These are phyloP conservation scores for Clonostachys rhizophaga DNA, from an alignment of 2,329 filamentous ascomycete species.

Conservation along the genomic window DNA sequence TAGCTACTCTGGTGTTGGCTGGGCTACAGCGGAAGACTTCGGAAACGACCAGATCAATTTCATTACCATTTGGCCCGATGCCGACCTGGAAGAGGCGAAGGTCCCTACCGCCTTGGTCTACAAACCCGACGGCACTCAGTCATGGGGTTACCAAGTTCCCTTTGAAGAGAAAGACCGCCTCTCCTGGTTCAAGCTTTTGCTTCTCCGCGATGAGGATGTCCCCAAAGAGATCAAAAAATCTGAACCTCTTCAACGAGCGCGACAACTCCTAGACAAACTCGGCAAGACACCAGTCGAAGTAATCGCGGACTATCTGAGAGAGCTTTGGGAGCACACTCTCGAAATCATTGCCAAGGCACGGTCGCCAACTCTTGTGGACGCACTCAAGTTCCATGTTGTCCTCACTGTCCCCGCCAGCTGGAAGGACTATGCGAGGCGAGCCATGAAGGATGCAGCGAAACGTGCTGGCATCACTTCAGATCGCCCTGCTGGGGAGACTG, in stretches of 20 bases:
- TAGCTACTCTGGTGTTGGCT: not conserved
- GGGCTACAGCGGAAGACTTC: not conserved
- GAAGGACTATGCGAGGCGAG: not conserved
- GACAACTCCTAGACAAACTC: not conserved
- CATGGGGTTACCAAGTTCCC: not conserved
- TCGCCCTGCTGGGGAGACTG: not conserved
- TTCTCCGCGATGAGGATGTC: not conserved
- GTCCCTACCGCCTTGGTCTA: not conserved
- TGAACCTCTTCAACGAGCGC: not conserved
- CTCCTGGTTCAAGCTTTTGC: not conserved
- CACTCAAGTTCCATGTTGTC: not conserved
- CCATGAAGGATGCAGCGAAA: not conserved
- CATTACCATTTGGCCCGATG: not conserved
- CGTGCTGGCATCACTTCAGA: not conserved
- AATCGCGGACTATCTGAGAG: not conserved
- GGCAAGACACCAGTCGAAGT: not conserved
- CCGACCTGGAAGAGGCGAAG: not conserved
- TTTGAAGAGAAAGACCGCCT: not conserved
- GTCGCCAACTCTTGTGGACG: not conserved
- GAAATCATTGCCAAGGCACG: not conserved
- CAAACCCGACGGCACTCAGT: not conserved
- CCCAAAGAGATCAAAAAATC: not conserved
- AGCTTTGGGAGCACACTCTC: not conserved
- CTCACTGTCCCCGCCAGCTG: not conserved
- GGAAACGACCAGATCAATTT: not conserved